A percentile compares a stretch with the other conserved stretches of the same genome.
Evolutionary conservation across 148 eudicot genomes (phyloP).

Genomic region (Hydrangea macrophylla): DNA sequence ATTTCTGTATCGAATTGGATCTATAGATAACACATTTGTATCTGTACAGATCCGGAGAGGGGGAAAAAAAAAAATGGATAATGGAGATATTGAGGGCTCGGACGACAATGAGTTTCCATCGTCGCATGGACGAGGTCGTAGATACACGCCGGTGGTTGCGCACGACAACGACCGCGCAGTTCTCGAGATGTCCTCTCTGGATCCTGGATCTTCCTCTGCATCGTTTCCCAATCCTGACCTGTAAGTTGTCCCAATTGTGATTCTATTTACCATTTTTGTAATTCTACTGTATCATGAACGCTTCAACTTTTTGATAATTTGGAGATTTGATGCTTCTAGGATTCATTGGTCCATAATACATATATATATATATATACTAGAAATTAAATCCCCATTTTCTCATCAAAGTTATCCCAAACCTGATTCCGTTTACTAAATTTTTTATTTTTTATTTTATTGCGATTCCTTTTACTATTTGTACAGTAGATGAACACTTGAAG

Average conservation of each 20-base stretch:
- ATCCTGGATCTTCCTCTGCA: slow-evolving; percentile 31
- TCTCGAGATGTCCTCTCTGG: slow-evolving; percentile 48
- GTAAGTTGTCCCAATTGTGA: slow-evolving; percentile 8
- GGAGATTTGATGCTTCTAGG: background rate
- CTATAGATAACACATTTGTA: background rate
- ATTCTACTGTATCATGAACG: background rate
- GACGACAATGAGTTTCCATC: slow-evolving; percentile 17
- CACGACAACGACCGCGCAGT: slow-evolving; percentile 42
- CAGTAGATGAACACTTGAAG: background rate
- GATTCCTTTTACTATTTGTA: too few relatives aligned
- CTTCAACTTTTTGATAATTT: background rate
- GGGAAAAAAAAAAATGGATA: slow-evolving; percentile 23
- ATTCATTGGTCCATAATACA: background rate
- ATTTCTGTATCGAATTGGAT: background rate
- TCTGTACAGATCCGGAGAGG: background rate
- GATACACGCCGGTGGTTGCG: slow-evolving; percentile 45
- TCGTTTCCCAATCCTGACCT: background rate
- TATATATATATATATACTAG: background rate
- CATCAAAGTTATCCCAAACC: too few relatives aligned
- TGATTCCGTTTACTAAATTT: too few relatives aligned
- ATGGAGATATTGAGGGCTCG: slow-evolving; percentile 31
- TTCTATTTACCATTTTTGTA: background rate
- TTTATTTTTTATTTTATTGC: too few relatives aligned
- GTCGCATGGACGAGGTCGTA: slow-evolving; percentile 20
- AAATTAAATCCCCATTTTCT: too few relatives aligned